Evolutionary conservation across 2,329 filamentous ascomycete genomes (phyloP), one percentile per base, ranked within the genome.

Genomic region (Fusarium hainanense): DNA sequence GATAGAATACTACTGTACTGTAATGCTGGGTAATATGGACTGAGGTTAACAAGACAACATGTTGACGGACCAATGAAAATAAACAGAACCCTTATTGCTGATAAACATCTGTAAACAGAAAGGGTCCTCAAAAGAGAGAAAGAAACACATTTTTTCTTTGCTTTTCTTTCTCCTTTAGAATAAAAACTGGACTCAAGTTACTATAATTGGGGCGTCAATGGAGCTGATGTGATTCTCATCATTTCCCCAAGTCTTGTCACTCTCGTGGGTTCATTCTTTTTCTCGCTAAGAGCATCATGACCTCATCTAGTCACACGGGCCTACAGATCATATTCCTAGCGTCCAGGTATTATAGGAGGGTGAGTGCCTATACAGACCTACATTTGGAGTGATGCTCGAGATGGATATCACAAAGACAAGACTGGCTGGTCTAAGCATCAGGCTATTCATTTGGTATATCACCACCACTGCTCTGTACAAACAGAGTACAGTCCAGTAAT

Each of bases 251-350:
- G 49, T 51, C 49, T 41, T 20, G 34, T 41, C 23, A 41, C 32
- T 47, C 37, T 46, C 23, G 51, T 52, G 59, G 56, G 51, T 58
- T 64, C 12, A 30, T 34, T 54, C 34, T 37, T 51, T 51, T 30
- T 47, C 52, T 70, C 47, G 63, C 67, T 64, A 64, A 66, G 52
- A 56, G 46, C 30, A 57, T 67, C 44, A 70, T 71, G 68, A 70
- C 68, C 68, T 70, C 68, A 70, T 65, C 60, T 20, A 42, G 37
- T 65, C 51, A 51, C 58, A 60, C 48, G 58, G 67, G 34, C 44
- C 23, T 54, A 20, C 30, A 40, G n/a, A 20, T 28, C 42, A 34
- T 46, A 41, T 12, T 37, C 34, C 34, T 37, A 37, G 34, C 34
- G 34, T 37, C 10, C 18, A 37, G 4, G 30, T 16, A 28, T 28